Percentiles rank a stretch among this genome's conserved stretches.
These are phyloP conservation scores for Verticillium nonalfalfae DNA, from an alignment of 2,329 filamentous ascomycete genomes.

Conservation along the genomic window DNA sequence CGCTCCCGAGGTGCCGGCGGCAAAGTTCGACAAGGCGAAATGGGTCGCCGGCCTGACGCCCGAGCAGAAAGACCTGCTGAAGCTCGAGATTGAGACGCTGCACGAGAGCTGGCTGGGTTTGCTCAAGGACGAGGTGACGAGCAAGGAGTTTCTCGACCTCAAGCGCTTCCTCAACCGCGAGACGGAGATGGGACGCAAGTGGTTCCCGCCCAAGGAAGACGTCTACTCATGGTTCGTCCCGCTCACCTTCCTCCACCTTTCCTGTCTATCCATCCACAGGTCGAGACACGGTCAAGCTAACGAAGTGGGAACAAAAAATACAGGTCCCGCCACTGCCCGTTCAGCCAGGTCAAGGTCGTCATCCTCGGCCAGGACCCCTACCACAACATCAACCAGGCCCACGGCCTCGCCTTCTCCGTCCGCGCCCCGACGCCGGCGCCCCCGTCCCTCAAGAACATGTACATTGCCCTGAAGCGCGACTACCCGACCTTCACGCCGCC, in stretches of 20 bases:
- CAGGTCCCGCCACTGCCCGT: conserved; percentile 90
- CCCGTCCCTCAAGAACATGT: conserved; percentile 90
- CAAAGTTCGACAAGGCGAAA: conserved; percentile 79
- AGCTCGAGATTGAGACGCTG: conserved; percentile 87
- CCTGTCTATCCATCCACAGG: neutral
- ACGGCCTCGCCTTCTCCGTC: conserved; percentile 93
- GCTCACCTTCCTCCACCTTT: neutral
- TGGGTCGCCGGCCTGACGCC: conserved; percentile 76
- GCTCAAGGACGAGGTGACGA: conserved; percentile 79
- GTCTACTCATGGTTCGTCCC: conserved; percentile 82
- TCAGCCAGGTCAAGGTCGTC: conserved; percentile 83
- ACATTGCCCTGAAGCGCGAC: conserved; percentile 78
- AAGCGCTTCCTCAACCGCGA: conserved; percentile 85
- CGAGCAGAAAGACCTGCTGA: conserved; percentile 77
- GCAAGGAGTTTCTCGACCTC: conserved; percentile 74
- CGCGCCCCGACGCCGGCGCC: conserved; percentile 82
- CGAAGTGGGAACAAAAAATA: neutral
- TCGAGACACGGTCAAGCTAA: too few relatives aligned
- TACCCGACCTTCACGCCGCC: conserved; percentile 75
- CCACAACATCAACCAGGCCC: conserved; percentile 91
- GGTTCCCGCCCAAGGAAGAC: conserved; percentile 83
- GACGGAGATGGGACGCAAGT: conserved; percentile 62
- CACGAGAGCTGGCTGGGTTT: conserved; percentile 87
- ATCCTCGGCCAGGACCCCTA: conserved; percentile 97
- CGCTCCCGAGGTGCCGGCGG: conserved; percentile 21